Conservation (phyloP, 805 yeast species). For the Yarrowia sp. region DNA sequence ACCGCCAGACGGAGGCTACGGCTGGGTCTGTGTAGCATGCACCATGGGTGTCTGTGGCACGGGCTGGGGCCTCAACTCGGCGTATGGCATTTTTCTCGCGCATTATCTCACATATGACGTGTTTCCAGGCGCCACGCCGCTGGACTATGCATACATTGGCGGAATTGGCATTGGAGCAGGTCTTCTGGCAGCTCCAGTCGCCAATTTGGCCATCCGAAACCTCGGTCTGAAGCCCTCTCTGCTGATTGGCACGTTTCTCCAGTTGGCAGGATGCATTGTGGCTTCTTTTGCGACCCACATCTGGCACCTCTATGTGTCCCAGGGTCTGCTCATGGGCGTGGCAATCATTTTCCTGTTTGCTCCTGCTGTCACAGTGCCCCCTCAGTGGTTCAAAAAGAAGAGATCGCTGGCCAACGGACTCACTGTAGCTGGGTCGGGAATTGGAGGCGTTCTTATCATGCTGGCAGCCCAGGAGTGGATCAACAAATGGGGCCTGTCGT, state of each 20-base stretch:
- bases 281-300: conserved; percentile 44
- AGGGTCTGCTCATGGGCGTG: conserved; percentile 59
- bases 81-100: conserved; percentile 36
- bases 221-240: conserved; percentile 30
- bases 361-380: conserved; percentile 56
- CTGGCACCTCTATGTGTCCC: conserved; percentile 62
- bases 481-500: conserved; percentile 57
- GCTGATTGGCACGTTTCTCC: conserved; percentile 25
- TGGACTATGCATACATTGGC: conserved; percentile 35
- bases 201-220: conserved; percentile 31
- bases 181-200: conserved; percentile 18
- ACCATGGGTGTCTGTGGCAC: conserved; percentile 36
- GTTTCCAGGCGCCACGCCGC: conserved; percentile 33
- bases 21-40: conserved; percentile 39
- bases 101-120: conserved; percentile 36
- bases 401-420: conserved; percentile 59
- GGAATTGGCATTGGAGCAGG: conserved; percentile 31
- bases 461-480: conserved; percentile 50
- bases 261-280: conserved; percentile 29
- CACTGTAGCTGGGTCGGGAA: conserved; percentile 58
- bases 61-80: conserved; percentile 38
- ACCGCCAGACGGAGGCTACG: conserved; percentile 38
- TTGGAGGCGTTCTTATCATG: conserved; percentile 56
- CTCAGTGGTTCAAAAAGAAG: conserved; percentile 58
- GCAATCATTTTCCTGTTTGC: conserved; percentile 57